Conservation (phyloP, 2,329 filamentous ascomycete genomes). For the Clarireedia paspali region DNA sequence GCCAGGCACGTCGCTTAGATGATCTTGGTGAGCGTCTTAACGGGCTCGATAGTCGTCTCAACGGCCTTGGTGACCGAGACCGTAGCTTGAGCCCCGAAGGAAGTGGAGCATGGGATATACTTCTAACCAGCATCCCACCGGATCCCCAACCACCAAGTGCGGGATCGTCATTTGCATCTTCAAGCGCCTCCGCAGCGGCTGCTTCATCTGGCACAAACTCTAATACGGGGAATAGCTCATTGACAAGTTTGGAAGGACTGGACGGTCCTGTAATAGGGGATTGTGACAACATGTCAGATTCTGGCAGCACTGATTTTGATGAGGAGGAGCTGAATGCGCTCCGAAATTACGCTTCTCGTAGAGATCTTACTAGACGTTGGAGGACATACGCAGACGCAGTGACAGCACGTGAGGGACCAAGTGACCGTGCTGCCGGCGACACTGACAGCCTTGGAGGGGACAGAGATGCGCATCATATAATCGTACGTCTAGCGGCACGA, state of each 20-base stretch:
- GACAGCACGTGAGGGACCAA: conserved; percentile 27
- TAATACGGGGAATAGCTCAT: conserved; percentile 22
- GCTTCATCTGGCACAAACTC: conserved; percentile 20
- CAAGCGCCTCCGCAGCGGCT: conserved; percentile 21
- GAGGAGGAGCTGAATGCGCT: conserved; percentile 25
- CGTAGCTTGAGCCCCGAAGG: conserved; percentile 69
- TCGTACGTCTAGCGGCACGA: conserved; percentile 60
- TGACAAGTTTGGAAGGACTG: conserved; percentile 20
- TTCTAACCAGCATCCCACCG: conserved; percentile 71
- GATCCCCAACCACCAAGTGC: conserved; percentile 74
- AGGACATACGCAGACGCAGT: conserved; percentile 25
- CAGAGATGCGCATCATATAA: conserved; percentile 51
- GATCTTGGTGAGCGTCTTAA: background rate
- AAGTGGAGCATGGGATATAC: conserved; percentile 66
- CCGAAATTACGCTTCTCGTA: background rate
- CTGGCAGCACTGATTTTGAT: conserved; percentile 30
- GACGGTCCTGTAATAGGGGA: conserved; percentile 17
- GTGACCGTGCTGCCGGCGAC: conserved; percentile 27
- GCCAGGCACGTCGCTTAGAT: conserved; percentile 8
- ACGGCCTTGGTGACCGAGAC: conserved; percentile 41
- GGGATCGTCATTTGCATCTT: conserved; percentile 63
- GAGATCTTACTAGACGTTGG: conserved; percentile 5
- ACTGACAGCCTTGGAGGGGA: conserved; percentile 35
- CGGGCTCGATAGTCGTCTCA: background rate
- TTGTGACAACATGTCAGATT: conserved; percentile 21